Evolutionary conservation across 129 eudicot genomes (phyloP).

Genomic region (Flaveria brownii): DNA sequence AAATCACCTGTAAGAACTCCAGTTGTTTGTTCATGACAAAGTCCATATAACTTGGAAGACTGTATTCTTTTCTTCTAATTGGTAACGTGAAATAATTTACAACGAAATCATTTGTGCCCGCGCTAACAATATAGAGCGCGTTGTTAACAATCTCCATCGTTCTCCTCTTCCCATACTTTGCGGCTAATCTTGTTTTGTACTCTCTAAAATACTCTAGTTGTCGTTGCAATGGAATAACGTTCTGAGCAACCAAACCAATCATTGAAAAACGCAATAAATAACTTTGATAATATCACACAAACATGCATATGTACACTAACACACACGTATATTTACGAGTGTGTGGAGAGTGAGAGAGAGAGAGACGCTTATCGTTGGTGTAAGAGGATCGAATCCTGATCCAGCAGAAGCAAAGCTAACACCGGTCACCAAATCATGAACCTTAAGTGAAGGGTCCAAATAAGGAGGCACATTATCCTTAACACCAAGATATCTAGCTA

Average conservation of each 20-base stretch:
- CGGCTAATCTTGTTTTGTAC: slow-evolving; percentile 47
- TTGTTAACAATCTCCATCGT: slow-evolving; percentile 48
- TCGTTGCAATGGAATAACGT: slow-evolving; percentile 52
- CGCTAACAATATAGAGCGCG: slow-evolving; percentile 56
- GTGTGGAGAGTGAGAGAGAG: slow-evolving; percentile 26
- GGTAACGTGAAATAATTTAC: slow-evolving; percentile 64
- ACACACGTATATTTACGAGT: neutral
- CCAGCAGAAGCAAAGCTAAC: slow-evolving; percentile 91
- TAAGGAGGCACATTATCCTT: slow-evolving; percentile 73
- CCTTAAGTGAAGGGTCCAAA: slow-evolving; percentile 64
- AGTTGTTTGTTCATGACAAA: slow-evolving; percentile 46
- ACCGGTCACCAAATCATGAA: slow-evolving; percentile 64
- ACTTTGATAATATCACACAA: neutral
- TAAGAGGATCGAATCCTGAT: slow-evolving; percentile 79
- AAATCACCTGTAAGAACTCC: slow-evolving; percentile 56
- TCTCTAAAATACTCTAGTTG: slow-evolving; percentile 66
- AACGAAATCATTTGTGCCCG: slow-evolving; percentile 82
- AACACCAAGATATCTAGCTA: slow-evolving; percentile 66
- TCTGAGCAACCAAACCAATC: slow-evolving; percentile 40
- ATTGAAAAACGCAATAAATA: neutral
- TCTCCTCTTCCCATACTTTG: slow-evolving; percentile 43
- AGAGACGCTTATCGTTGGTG: slow-evolving; percentile 60
- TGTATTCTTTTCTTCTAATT: slow-evolving; percentile 50
- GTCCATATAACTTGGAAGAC: slow-evolving; percentile 49
- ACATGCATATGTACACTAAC: neutral